Evolutionary conservation across 2,329 filamentous ascomycete species (phyloP), one percentile per base, ranked within the genome.

Genomic region (Fusarium buxicola): DNA sequence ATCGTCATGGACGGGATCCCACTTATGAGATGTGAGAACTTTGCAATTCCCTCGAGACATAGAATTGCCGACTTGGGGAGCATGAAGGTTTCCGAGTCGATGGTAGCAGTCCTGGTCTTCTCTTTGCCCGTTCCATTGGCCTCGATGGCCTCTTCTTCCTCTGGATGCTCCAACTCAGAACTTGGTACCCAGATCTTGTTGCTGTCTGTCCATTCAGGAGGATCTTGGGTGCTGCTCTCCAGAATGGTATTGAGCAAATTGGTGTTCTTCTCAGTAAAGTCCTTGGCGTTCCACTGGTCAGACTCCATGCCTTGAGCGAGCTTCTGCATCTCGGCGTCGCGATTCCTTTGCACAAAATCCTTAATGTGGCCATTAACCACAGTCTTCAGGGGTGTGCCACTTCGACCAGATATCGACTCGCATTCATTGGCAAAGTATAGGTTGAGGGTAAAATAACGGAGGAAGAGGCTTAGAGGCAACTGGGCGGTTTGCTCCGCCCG

Each of bases 1-100:
- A 89, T 83, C 1, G 92, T 91, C 87, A 97, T 94, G 59, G 90
- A 94, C 2, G 95, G 94, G 55, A 98, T 94, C 28, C 89, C 89
- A 6, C 91, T 84, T 55, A 94, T 89, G 5, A 99, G 84, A 60
- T 91, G 91, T 63, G 97, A 83, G 75, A 96, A 96, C 13, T 89
- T 86, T 57, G 92, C 89, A 63, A 97, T 89, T 46, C 92, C 92
- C 54, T 88, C 85, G 51, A 99, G 84, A 63, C 95, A 94, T 1
- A 91, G 81, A 28, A 94, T 83, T 0, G 92, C 94, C 6, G 93
- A 96, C 49, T 90, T 86, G 1, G 95, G 93, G 10, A 99, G 85
- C 53, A 96, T 88, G 73, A 92, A 98, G 49, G 87, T 89, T 73
- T 97, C 92, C 24, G 89, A 87, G 58, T 97, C 94, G 48, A 99